Base-by-base conservation (phyloP, 257 asterid species). In the Misopates orontium region DNA sequence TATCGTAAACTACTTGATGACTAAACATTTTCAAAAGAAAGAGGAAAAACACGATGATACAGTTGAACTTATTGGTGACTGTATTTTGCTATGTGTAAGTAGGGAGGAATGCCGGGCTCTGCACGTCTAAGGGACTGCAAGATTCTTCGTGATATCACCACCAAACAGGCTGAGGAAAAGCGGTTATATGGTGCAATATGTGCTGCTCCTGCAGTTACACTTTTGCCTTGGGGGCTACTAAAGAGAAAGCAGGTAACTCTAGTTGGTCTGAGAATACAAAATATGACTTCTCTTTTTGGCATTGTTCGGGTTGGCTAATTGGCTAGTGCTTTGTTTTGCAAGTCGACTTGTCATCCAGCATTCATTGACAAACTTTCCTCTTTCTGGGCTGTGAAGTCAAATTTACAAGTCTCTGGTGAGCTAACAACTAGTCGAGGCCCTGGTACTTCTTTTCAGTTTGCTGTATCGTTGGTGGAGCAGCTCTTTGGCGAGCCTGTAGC, bases 31-130 rank as follows among this genome's bases (percentile, higher is more conserved):
- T 15, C 20, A 1, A 4, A 17, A n/a, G 5, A 17, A 7, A 11
- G 5, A 50, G 17, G 11, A 42, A 1, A 10, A 42, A 10, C 4
- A n/a, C n/a, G 36, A 18, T 2, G 18, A 45, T 14, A 45, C 4
- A 45, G 18, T 13, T 45, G 15, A 13, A 4, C 6, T 36, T 36
- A 36, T 8, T 48, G 22, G 54, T 48, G 20, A 62, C 42, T 71
- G 39, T 36, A 66, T 47, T 56, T 71, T 24, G 47, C 10, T 67
- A 17, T 44, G 52, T 62, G 60, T 71, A 58, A 59, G 8, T 75
- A 93, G 99, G 99, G 99, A 66, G 99, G 99, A 72, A 90, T 93
- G 99, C 99, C 99, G 1, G 97, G 99, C 53, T 86, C 99, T 41
- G 90, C 90, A 11, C 96, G 97, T 50, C 78, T 93, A 62, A 78